These are phyloP conservation scores for Fusarium xylarioides DNA, from an alignment of 2,329 filamentous ascomycete genomes.

Conservation along the genomic window DNA sequence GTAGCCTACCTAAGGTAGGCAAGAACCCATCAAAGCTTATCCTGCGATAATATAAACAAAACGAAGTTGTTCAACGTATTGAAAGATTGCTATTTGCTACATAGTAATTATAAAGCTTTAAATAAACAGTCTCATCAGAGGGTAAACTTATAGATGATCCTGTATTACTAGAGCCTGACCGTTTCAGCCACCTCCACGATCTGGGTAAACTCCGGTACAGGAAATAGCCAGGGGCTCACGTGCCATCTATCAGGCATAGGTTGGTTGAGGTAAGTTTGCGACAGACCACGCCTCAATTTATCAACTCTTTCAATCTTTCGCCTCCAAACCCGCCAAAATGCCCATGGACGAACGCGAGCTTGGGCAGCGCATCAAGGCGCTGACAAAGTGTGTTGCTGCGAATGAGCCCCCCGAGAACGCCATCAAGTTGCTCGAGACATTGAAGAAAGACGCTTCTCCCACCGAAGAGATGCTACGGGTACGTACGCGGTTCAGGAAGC, in stretches of 20 bases:
- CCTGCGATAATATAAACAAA: background rate
- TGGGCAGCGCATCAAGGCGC: conserved; percentile 76
- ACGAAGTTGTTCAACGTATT: background rate
- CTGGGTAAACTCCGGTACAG: conserved; percentile 27
- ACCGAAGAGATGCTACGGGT: conserved; percentile 90
- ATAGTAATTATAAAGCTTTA: background rate
- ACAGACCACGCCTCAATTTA: conserved; percentile 12
- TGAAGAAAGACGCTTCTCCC: conserved; percentile 82
- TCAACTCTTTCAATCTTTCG: background rate
- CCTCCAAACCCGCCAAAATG: conserved; percentile 9
- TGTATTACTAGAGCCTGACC: background rate
- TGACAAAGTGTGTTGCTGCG: conserved; percentile 79
- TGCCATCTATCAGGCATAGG: conserved; percentile 22
- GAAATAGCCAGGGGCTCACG: conserved; percentile 17
- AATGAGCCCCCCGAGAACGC: conserved; percentile 79
- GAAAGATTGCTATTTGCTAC: background rate
- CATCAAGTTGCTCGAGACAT: conserved; percentile 76
- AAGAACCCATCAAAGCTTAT: background rate
- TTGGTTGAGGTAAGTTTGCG: conserved; percentile 17
- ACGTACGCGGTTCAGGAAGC: conserved; percentile 54
- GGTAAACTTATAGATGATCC: background rate
- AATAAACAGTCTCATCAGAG: no score
- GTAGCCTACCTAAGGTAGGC: background rate
- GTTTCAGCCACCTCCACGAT: background rate
- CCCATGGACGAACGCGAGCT: conserved; percentile 85